Evolutionary conservation across 1,139 yeast species (phyloP).

Genomic region (Yamadazyma diospyri): DNA sequence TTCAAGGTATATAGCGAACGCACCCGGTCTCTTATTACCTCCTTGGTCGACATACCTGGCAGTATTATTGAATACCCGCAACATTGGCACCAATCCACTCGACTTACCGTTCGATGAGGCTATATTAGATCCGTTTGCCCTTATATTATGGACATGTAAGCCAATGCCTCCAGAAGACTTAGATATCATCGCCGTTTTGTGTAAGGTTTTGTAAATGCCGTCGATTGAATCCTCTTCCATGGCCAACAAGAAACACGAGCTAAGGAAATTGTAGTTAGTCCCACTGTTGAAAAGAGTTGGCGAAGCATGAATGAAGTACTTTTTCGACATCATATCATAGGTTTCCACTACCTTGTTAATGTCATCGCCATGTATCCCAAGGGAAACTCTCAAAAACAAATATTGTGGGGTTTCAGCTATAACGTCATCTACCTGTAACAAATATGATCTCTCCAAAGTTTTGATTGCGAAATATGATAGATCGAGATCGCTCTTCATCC

Average conservation of each 20-base stretch:
- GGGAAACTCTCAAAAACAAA: constrained; percentile 47
- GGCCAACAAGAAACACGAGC: constrained; percentile 55
- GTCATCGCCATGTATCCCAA: constrained; percentile 48
- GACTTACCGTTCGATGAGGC: constrained; percentile 55
- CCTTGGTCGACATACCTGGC: constrained; percentile 64
- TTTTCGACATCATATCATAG: constrained; percentile 48
- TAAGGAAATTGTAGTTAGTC: constrained; percentile 43
- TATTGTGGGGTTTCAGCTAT: constrained; percentile 51
- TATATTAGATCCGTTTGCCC: constrained; percentile 49
- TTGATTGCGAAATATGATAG: constrained; percentile 51
- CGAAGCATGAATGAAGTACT: constrained; percentile 52
- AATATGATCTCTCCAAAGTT: constrained; percentile 48
- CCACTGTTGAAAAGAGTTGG: constrained; percentile 57
- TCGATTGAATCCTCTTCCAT: constrained; percentile 59
- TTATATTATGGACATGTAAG: constrained; percentile 50
- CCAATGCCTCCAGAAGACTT: constrained; percentile 62
- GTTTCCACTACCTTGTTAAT: constrained; percentile 42
- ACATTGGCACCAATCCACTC: constrained; percentile 57
- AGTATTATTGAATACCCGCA: constrained; percentile 55
- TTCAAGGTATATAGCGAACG: constrained; percentile 57
- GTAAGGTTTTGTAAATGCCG: constrained; percentile 53
- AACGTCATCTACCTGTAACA: constrained; percentile 31
- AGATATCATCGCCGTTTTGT: constrained; percentile 53
- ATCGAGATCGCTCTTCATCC: constrained; percentile 34
- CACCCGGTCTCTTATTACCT: constrained; percentile 62